Percentiles rank a stretch among this genome's conserved stretches.
Conservation (phyloP, 805 yeast species). For the Lipomyces mesembrius region DNA sequence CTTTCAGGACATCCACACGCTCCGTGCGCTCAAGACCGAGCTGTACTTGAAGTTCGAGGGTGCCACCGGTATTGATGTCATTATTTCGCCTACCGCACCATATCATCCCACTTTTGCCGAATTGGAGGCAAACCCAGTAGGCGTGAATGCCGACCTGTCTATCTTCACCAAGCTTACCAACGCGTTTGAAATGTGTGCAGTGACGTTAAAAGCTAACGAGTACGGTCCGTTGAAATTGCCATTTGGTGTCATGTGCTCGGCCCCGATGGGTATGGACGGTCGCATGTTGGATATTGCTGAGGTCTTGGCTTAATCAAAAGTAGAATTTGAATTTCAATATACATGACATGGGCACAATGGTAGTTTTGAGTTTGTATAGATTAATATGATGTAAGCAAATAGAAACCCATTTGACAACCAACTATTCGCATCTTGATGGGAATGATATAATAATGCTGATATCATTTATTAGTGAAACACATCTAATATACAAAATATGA, state of each 20-base stretch:
- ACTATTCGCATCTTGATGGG: background rate
- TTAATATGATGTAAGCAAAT: background rate
- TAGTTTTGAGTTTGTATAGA: background rate
- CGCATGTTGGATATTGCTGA: constrained; percentile 34
- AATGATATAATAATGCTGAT: background rate
- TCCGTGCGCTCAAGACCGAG: constrained; percentile 29
- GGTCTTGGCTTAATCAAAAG: constrained; percentile 7
- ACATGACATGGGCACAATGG: background rate
- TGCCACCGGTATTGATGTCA: constrained; percentile 32
- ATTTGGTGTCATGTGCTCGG: constrained; percentile 30
- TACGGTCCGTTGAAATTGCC: constrained; percentile 15
- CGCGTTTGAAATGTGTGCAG: constrained; percentile 30
- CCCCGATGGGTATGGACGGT: constrained; percentile 37
- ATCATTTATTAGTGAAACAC: background rate
- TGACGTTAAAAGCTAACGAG: constrained; percentile 19
- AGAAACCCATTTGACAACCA: background rate
- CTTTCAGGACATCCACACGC: constrained; percentile 22
- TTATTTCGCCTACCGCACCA: constrained; percentile 31
- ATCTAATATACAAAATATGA: background rate
- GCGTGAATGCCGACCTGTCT: constrained; percentile 18
- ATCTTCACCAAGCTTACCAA: constrained; percentile 26
- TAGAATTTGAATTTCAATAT: background rate
- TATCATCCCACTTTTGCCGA: constrained; percentile 20
- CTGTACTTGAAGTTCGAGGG: constrained; percentile 28
- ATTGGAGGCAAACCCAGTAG: constrained; percentile 20